Evolutionary conservation across 495 filamentous ascomycete genomes (phyloP).

Genomic region (Tetracladium setigerum): DNA sequence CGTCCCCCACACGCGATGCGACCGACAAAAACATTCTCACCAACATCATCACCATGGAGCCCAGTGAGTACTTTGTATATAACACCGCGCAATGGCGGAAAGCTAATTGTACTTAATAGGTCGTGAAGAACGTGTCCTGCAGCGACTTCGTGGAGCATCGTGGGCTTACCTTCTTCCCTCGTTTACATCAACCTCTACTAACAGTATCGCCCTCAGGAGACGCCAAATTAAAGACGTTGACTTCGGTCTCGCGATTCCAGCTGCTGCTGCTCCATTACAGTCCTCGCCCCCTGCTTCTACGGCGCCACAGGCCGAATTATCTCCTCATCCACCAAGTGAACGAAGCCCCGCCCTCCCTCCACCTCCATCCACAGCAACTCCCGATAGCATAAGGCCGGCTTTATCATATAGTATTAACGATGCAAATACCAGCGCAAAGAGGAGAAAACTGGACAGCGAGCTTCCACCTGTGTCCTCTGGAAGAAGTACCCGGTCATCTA

Average conservation of each 20-base stretch:
- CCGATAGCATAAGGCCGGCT: neutral
- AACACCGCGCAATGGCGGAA: neutral
- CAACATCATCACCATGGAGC: slow-evolving; percentile 6
- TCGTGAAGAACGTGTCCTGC: slow-evolving; percentile 21
- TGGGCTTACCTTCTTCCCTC: slow-evolving; percentile 2
- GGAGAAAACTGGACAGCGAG: slow-evolving; percentile 19
- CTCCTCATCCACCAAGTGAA: slow-evolving; percentile 2
- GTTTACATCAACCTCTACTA: neutral
- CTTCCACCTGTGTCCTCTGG: slow-evolving; percentile 4
- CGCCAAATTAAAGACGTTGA: slow-evolving; percentile 22
- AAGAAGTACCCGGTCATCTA: slow-evolving; percentile 12
- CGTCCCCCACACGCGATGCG: no score
- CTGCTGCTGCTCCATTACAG: slow-evolving; percentile 4
- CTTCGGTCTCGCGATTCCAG: slow-evolving; percentile 19
- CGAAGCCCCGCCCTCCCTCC: neutral
- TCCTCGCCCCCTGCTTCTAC: slow-evolving; percentile 1
- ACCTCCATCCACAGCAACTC: neutral
- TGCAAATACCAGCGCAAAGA: slow-evolving; percentile 21
- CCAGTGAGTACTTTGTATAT: neutral
- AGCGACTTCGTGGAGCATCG: slow-evolving; percentile 21
- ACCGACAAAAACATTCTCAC: neutral
- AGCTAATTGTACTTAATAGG: slow-evolving; percentile 13
- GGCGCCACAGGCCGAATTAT: slow-evolving; percentile 2
- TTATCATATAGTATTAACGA: slow-evolving; percentile 9
- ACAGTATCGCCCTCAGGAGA: slow-evolving; percentile 6